Evolutionary conservation across 2,329 filamentous ascomycete species (phyloP).

Genomic region (Colletotrichum tanaceti): DNA sequence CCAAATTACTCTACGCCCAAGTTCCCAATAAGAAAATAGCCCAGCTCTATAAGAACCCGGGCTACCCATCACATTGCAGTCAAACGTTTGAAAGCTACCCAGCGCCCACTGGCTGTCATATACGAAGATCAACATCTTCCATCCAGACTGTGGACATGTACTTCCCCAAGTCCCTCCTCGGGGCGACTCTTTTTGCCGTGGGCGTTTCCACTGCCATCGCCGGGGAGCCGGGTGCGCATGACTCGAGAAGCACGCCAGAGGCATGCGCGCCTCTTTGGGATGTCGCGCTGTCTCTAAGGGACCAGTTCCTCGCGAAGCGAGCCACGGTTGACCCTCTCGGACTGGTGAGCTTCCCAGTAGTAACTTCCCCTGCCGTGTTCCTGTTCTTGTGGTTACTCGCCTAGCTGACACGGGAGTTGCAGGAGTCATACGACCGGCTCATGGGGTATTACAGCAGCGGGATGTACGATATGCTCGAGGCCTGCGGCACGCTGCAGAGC

Average conservation of each 20-base stretch:
- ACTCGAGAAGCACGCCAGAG: neutral
- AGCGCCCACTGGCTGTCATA: too few relatives aligned
- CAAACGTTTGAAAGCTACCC: neutral
- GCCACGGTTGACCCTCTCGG: neutral
- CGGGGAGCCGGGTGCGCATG: neutral
- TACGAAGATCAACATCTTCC: too few relatives aligned
- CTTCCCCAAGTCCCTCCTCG: neutral
- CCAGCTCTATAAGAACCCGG: neutral
- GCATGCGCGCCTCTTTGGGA: constrained; percentile 2
- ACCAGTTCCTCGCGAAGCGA: neutral
- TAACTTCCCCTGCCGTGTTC: too few relatives aligned
- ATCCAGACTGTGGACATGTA: neutral
- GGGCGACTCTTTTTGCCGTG: neutral
- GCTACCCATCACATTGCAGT: neutral
- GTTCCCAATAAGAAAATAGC: neutral
- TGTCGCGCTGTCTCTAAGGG: neutral
- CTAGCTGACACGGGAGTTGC: neutral
- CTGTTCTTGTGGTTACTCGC: too few relatives aligned
- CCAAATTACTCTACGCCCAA: too few relatives aligned
- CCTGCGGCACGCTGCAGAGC: constrained; percentile 1
- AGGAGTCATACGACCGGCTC: neutral
- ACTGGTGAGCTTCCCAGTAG: neutral
- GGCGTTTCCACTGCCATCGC: neutral
- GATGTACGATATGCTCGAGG: constrained; percentile 9
- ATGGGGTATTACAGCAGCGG: neutral